Conservation (phyloP, 257 asterid species). For the Ophiorrhiza pumila region DNA sequence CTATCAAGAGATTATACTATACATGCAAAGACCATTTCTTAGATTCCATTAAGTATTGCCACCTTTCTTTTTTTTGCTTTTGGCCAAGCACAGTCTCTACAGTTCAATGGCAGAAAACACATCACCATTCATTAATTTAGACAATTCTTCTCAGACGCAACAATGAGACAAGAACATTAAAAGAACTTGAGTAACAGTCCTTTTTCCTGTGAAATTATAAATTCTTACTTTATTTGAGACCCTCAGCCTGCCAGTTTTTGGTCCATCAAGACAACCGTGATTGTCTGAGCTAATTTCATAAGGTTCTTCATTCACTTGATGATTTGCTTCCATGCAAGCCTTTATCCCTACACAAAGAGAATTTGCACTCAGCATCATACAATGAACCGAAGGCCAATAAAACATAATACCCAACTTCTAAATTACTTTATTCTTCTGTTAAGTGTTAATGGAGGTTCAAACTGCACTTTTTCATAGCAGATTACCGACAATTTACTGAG, state of each 20-base stretch:
- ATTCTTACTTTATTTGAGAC: slow-evolving; percentile 50
- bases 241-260: slow-evolving; percentile 76
- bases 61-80: background rate
- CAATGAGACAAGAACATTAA: background rate
- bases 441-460: background rate
- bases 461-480: background rate
- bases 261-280: slow-evolving; percentile 73
- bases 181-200: background rate
- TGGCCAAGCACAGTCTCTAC: background rate
- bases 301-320: slow-evolving; percentile 61
- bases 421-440: background rate
- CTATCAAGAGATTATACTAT: background rate
- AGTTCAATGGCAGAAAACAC: background rate
- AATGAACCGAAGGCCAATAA: background rate
- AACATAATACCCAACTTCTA: background rate
- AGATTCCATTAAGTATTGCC: background rate
- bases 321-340: slow-evolving; percentile 59
- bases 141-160: background rate
- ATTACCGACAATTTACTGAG: background rate
- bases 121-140: background rate
- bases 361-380: slow-evolving; percentile 12
- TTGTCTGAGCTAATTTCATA: slow-evolving; percentile 71
- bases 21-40: background rate
- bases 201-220: slow-evolving; percentile 5
- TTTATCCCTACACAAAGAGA: slow-evolving; percentile 59